Conservation (phyloP, 768 basidiomycete genomes). For the Sporobolomyces phaffii region DNA sequence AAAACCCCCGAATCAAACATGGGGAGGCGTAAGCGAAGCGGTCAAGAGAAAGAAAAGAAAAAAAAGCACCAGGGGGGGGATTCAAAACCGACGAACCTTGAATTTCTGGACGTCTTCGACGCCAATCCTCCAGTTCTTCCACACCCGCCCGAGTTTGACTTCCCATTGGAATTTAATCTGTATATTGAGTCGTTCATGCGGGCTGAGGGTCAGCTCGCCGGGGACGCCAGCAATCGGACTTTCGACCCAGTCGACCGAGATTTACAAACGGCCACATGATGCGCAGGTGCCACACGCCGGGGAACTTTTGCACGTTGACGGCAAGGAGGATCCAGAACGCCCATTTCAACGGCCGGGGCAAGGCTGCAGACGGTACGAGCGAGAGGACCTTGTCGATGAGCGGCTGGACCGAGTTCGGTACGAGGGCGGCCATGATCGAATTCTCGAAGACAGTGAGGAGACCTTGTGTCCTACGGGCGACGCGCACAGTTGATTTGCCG, state of each 20-base stretch:
- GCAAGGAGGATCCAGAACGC: not conserved
- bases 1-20: not conserved
- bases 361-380: not conserved
- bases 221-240: too few species aligned
- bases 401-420: not conserved
- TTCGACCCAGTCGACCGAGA: too few species aligned
- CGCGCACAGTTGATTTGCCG: too few species aligned
- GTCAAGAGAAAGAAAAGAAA: too few species aligned
- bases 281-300: slow-evolving; percentile 25
- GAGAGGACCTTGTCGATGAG: not conserved
- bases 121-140: slow-evolving; percentile 21
- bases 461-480: too few species aligned
- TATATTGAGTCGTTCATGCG: too few species aligned
- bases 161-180: slow-evolving; percentile 2
- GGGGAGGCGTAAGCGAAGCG: too few species aligned
- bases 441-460: too few species aligned
- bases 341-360: slow-evolving; percentile 18
- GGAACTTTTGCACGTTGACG: slow-evolving; percentile 11
- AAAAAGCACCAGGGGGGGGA: too few species aligned
- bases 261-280: slow-evolving; percentile 25
- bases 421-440: slow-evolving; percentile 9
- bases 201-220: too few species aligned
- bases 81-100: too few species aligned
- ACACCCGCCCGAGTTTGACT: slow-evolving; percentile 23
- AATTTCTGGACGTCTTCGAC: slow-evolving; percentile 17